These are phyloP conservation scores for Calocera cornea DNA, from an alignment of 768 basidiomycete genomes.

Conservation along the genomic window DNA sequence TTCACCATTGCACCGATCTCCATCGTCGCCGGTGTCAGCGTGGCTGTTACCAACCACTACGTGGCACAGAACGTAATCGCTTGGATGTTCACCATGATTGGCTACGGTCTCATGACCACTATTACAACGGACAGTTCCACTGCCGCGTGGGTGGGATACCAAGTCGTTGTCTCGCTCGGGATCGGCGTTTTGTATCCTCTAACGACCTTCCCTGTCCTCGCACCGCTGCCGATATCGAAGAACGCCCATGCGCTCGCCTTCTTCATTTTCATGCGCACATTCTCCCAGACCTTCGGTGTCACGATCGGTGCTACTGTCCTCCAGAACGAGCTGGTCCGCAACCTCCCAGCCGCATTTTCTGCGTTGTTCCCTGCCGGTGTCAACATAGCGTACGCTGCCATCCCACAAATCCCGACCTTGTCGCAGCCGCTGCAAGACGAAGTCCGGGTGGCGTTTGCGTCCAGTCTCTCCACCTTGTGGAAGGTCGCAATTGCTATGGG, in stretches of 20 bases:
- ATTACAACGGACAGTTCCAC: constrained; percentile 17
- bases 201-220: constrained; percentile 27
- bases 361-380: constrained; percentile 8
- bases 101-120: constrained; percentile 27
- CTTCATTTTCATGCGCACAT: constrained; percentile 18
- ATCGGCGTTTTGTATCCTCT: constrained; percentile 23
- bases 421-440: constrained; percentile 16
- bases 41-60: constrained; percentile 29
- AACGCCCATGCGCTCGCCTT: constrained; percentile 31
- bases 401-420: constrained; percentile 14
- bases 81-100: constrained; percentile 27
- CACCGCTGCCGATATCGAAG: constrained; percentile 24
- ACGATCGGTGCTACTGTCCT: constrained; percentile 25
- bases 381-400: constrained; percentile 13
- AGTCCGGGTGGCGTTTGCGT: constrained; percentile 20
- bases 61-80: constrained; percentile 25
- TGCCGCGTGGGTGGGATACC: constrained; percentile 12
- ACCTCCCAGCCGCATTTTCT: constrained; percentile 19
- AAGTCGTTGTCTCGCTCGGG: constrained; percentile 22
- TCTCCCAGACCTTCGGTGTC: constrained; percentile 23
- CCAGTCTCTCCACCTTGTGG: constrained; percentile 24
- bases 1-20: constrained; percentile 30
- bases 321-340: constrained; percentile 24
- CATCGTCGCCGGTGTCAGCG: constrained; percentile 28
- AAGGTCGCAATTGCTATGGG: constrained; percentile 20